Conservation (phyloP, 2,329 filamentous ascomycete genomes). For the Pseudopithomyces maydicus region DNA sequence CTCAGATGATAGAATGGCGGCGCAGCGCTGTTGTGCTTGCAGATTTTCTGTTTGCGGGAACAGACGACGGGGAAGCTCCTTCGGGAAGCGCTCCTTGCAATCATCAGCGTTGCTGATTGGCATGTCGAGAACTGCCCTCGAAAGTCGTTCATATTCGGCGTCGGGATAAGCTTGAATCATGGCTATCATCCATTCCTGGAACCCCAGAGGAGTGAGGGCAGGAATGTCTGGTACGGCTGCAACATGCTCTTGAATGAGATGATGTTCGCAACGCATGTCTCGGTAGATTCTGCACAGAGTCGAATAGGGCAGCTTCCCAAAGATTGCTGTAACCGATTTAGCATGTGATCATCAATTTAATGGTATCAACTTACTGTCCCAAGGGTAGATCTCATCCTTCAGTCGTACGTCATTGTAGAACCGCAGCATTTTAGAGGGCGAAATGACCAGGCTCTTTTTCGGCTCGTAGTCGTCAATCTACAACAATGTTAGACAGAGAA, state of each 20-base stretch:
- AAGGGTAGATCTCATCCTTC: slow-evolving; percentile 69
- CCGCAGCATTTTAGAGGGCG: slow-evolving; percentile 73
- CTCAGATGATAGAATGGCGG: slow-evolving; percentile 62
- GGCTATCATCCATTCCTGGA: slow-evolving; percentile 68
- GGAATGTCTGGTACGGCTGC: slow-evolving; percentile 51
- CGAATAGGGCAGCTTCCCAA: slow-evolving; percentile 48
- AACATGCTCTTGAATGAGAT: slow-evolving; percentile 52
- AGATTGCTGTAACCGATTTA: slow-evolving; percentile 41
- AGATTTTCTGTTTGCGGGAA: slow-evolving; percentile 67
- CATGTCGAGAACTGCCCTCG: slow-evolving; percentile 70
- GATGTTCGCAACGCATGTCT: slow-evolving; percentile 54
- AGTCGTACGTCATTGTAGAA: slow-evolving; percentile 74
- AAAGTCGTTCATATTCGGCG: slow-evolving; percentile 72
- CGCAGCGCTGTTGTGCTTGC: slow-evolving; percentile 63
- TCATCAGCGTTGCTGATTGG: slow-evolving; percentile 71
- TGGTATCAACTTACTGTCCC: slow-evolving; percentile 59
- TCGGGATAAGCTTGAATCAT: slow-evolving; percentile 79
- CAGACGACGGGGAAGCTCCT: slow-evolving; percentile 74
- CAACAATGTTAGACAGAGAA: slow-evolving; percentile 12
- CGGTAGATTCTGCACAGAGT: slow-evolving; percentile 53
- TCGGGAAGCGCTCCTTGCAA: slow-evolving; percentile 75
- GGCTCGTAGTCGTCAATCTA: slow-evolving; percentile 73
- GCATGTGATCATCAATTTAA: neutral
- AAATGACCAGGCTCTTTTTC: slow-evolving; percentile 71
- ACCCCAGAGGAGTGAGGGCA: slow-evolving; percentile 53